Base-by-base conservation (phyloP, 495 filamentous ascomycete species). In the Corynascus novoguineensis region DNA sequence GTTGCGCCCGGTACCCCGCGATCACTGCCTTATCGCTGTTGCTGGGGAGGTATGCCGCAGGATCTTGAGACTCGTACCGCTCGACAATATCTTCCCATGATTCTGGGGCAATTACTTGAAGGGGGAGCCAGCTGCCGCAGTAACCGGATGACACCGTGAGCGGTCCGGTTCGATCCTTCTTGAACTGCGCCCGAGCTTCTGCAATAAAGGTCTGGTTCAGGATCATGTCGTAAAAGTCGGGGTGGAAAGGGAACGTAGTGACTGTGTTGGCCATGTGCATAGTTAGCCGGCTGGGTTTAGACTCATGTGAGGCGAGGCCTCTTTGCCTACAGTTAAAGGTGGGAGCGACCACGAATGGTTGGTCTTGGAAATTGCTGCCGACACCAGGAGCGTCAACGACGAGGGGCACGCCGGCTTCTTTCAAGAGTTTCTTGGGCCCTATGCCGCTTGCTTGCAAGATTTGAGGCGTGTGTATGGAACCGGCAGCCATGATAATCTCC, bases 401-500 rank as follows among this genome's bases (percentile, higher is more conserved):
- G 1, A 80, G 56, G 0, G 66, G 58, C 24, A 84, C 75, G 3
- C 67, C 64, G 14, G 73, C 71, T 10, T 60, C 40, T 15, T 67
- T 40, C 0, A 84, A 64, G 12, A 82, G 48, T 1, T 62, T 61
- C n/a, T 66, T 64, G 3, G 75, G 71, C 1, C 81, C 81, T 21
- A 83, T 72, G 4, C 81, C 81, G 41, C 74, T 78, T 4, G 77
- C 64, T 49, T 82, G 77, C 8, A 83, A 66, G 5, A 84, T 67
- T 48, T 83, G 77, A 0, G 81, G 81, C 12, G 77, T 81, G 50
- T 82, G 77, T 24, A 84, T 64, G 1, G 76, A 69, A 21, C 82
- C 82, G 1, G 81, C 79, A 1, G 81, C 74, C 19, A 85, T 37
- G 56, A 84, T 81, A 34, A 84, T 75, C 58, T 86, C 82, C 44